phyloP scores from a whole-genome alignment of 1,139 yeast genomes.

The Candida glucosophila region DNA sequence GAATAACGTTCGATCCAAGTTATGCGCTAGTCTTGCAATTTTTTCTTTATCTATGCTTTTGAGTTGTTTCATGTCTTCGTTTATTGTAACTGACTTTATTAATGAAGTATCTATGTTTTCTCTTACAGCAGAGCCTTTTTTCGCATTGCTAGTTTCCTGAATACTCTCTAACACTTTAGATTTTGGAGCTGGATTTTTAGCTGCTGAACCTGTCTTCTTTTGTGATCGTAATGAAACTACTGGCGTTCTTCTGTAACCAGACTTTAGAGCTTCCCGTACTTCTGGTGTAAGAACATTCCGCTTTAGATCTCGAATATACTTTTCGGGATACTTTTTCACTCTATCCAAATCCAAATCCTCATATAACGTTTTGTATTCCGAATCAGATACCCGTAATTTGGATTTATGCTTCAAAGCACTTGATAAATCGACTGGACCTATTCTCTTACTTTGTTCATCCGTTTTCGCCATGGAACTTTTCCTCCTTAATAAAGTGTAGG shows the following conservation, averaged over 20 bases:
- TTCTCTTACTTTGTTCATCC: not conserved
- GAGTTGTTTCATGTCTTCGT: conserved; percentile 13
- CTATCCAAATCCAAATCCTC: conserved; percentile 5
- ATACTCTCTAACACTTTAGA: no score
- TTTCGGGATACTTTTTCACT: conserved; percentile 4
- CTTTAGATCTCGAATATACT: conserved; percentile 6
- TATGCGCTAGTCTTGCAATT: conserved; percentile 46
- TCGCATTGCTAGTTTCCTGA: conserved; percentile 1
- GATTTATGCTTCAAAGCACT: conserved; percentile 8
- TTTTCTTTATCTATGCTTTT: conserved; percentile 14
- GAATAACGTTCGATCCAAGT: conserved; percentile 60
- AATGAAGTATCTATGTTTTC: not conserved
- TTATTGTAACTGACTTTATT: conserved; percentile 3
- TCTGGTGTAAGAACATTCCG: conserved; percentile 6
- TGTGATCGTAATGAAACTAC: not conserved
- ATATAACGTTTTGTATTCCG: conserved; percentile 7
- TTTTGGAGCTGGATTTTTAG: not conserved
- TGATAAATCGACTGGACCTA: conserved; percentile 5
- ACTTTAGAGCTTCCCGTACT: conserved; percentile 5
- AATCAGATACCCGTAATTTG: conserved; percentile 6
- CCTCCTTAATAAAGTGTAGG: no score
- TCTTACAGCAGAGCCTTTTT: not conserved
- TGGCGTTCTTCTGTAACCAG: conserved; percentile 1
- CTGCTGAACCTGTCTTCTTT: not conserved
- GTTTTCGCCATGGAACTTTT: no score